phyloP scores from a whole-genome alignment of 768 basidiomycete genomes.

The Psilocybe tampanensis region DNA sequence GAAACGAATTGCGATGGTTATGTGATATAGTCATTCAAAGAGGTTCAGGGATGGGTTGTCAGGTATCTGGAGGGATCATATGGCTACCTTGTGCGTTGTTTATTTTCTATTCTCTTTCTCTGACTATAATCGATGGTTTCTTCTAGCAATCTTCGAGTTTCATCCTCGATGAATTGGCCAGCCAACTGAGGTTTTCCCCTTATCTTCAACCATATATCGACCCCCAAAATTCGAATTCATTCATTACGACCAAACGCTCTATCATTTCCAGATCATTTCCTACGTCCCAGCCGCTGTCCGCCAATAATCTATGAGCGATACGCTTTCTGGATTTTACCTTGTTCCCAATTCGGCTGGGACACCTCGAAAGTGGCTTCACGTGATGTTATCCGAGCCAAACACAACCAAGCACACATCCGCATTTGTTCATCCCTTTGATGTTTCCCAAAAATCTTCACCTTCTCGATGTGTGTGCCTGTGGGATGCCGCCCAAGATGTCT shows the following conservation, averaged over 20 bases:
- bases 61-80: background rate
- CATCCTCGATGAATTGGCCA: background rate
- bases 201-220: background rate
- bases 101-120: background rate
- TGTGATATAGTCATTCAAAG: background rate
- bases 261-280: background rate
- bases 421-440: conserved; percentile 20
- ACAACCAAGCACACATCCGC: conserved; percentile 9
- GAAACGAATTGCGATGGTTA: background rate
- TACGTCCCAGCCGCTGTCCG: background rate
- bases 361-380: conserved; percentile 7
- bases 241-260: background rate
- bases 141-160: background rate
- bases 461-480: conserved; percentile 6
- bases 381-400: conserved; percentile 11
- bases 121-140: background rate
- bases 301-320: conserved; percentile 1
- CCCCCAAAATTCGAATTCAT: background rate
- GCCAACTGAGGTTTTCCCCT: background rate
- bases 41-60: background rate
- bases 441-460: conserved; percentile 7
- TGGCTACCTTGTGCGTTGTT: background rate
- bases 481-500: conserved; percentile 5
- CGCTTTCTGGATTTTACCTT: conserved; percentile 18
- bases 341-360: conserved; percentile 10